Percentiles rank a stretch among this genome's conserved stretches.
Conservation (phyloP, 257 asterid species). For the Solanum tarapatanum region DNA sequence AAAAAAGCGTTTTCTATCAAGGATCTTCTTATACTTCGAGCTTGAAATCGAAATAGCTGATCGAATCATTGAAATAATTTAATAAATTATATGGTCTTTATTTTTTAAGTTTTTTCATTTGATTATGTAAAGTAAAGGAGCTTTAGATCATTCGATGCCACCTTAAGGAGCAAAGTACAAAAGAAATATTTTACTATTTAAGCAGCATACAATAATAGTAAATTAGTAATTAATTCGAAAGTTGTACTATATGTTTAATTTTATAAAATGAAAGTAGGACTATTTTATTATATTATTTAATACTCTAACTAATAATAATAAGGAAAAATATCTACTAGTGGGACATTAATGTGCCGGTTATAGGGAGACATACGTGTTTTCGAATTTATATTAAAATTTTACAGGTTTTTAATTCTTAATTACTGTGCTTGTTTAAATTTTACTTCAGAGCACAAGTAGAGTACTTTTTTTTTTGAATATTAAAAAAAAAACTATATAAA, state of each 20-base stretch:
- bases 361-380: neutral
- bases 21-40: too few species aligned
- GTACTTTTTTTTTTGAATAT: too few species aligned
- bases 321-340: neutral
- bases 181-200: neutral
- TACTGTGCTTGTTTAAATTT: neutral
- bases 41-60: too few species aligned
- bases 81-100: neutral
- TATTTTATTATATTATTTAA: neutral
- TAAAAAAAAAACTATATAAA: neutral
- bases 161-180: neutral
- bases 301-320: neutral
- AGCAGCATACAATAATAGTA: neutral
- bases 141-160: neutral
- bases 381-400: neutral
- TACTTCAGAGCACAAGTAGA: neutral
- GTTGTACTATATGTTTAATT: neutral
- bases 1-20: fast-evolving
- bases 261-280: neutral
- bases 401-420: too few species aligned
- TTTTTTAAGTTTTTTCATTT: neutral
- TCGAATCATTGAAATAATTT: neutral
- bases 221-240: neutral
- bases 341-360: neutral
- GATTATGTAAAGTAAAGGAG: neutral